Evolutionary conservation across 441 rosid species (phyloP), one percentile per base, ranked within the genome.

Genomic region (Theobroma grandiflorum): DNA sequence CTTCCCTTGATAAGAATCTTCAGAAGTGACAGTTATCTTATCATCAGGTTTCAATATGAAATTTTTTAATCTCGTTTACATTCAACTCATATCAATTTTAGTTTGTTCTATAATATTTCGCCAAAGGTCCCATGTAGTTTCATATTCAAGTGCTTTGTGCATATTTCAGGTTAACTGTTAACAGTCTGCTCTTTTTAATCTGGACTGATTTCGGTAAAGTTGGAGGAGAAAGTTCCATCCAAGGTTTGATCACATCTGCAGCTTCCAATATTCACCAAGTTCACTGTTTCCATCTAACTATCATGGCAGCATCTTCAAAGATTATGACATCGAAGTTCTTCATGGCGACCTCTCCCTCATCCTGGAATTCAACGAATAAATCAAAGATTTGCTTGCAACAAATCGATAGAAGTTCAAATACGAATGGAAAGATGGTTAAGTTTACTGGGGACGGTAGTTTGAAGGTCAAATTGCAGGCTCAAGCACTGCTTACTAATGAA

Each of bases 191-290:
- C 43, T 40, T 6, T 40, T 40, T 40, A 40, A 40, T 40, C 6
- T 40, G 43, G 43, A 4, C 43, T 40, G 5, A 40, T 40, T 40
- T 40, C 6, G 8, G 20, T 57, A 57, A 31, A 12, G 66, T 33
- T 31, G 66, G 52, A 47, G 26, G 64, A 26, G 40, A 11, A 14
- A 40, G 72, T 16, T 68, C 35, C 33, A 26, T 45, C 53, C 4
- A 43, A 18, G 72, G 35, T 20, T 68, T 68, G 55, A 20, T 45
- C 73, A 20, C 73, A 67, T 22, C 82, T 53, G 22, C 69, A 1
- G 9, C 47, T 9, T 38, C 70, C 14, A 16, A 3, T 16, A 38
- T 65, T 65, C 12, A 38, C 8, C 4, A 18, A 42, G 2, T 42
- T 22, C 16, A 67, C 18, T 8, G 16, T 20, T 67, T 22, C 53